Conservation (phyloP, 352 stramenopile genomes). For the Thalassiosira hispida region DNA sequence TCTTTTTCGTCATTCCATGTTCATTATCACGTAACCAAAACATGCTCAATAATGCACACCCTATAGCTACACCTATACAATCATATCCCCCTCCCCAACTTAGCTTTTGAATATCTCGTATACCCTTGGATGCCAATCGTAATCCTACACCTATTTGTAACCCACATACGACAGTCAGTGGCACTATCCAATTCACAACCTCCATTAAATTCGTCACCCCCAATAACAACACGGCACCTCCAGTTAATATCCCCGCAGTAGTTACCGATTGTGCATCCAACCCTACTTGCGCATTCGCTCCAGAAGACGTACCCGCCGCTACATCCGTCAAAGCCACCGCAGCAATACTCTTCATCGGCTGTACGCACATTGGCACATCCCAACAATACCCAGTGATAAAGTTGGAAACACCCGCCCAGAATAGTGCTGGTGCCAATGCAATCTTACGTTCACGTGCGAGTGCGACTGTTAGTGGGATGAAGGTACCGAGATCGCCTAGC, state of each 20-base stretch:
- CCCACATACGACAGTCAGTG: slow-evolving; percentile 89
- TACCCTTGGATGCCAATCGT: slow-evolving; percentile 88
- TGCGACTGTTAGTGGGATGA: slow-evolving; percentile 92
- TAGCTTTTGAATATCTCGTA: slow-evolving; percentile 80
- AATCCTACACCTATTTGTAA: slow-evolving; percentile 92
- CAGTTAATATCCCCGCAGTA: slow-evolving; percentile 89
- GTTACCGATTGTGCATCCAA: slow-evolving; percentile 84
- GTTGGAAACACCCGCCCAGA: slow-evolving; percentile 91
- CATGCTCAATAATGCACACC: slow-evolving; percentile 83
- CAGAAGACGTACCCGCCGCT: neutral
- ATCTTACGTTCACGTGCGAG: slow-evolving; percentile 89
- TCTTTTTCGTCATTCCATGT: neutral
- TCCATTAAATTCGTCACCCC: slow-evolving; percentile 90
- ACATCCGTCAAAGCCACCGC: slow-evolving; percentile 90
- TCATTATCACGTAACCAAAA: slow-evolving; percentile 80
- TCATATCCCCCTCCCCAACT: slow-evolving; percentile 58
- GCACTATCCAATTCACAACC: slow-evolving; percentile 88
- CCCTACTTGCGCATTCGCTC: slow-evolving; percentile 13
- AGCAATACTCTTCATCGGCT: slow-evolving; percentile 95
- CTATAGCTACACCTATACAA: slow-evolving; percentile 76
- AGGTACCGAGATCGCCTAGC: slow-evolving; percentile 92
- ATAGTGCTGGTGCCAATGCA: slow-evolving; percentile 90
- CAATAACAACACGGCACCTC: slow-evolving; percentile 84
- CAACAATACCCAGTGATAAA: slow-evolving; percentile 88
- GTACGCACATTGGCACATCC: slow-evolving; percentile 93